A percentile compares a stretch with the other conserved stretches of the same genome.
Evolutionary conservation across 2,329 filamentous ascomycete species (phyloP).

Genomic region (Metarhizium humberi): DNA sequence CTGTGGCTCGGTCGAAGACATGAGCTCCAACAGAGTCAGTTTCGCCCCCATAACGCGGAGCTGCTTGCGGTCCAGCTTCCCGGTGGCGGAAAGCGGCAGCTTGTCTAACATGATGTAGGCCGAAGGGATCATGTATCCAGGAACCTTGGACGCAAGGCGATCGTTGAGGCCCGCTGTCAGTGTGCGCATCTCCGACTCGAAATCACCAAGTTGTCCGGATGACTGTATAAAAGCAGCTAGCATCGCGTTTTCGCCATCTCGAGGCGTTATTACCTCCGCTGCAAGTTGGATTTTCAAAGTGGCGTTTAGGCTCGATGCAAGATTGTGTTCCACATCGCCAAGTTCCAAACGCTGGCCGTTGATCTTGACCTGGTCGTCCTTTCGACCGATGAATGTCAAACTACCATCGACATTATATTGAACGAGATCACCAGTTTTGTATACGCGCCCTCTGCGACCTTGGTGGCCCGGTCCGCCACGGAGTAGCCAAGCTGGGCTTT

Average conservation of each 20-base stretch:
- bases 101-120: conserved; percentile 1
- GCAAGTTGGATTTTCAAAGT: not conserved
- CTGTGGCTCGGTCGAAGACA: not conserved
- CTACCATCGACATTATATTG: conserved; percentile 21
- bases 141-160: not conserved
- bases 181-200: too few species aligned
- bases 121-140: conserved; percentile 2
- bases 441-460: conserved; percentile 7
- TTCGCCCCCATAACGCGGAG: not conserved
- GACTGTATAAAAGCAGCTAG: conserved; percentile 5
- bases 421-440: conserved; percentile 16
- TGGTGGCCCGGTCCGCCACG: conserved; percentile 14
- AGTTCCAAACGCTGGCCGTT: conserved; percentile 26
- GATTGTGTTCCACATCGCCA: conserved; percentile 5
- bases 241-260: conserved; percentile 1
- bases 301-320: not conserved
- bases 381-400: conserved; percentile 35
- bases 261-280: conserved; percentile 5
- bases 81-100: conserved; percentile 1
- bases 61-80: conserved; percentile 2
- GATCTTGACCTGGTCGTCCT: conserved; percentile 47
- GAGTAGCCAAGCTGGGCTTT: conserved; percentile 15
- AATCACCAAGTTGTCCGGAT: not conserved
- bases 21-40: not conserved
- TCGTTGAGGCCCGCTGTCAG: not conserved